A percentile compares a stretch with the other conserved stretches of the same genome.
Conservation (phyloP, 441 rosid genomes). For the Aquilaria agallochum region DNA sequence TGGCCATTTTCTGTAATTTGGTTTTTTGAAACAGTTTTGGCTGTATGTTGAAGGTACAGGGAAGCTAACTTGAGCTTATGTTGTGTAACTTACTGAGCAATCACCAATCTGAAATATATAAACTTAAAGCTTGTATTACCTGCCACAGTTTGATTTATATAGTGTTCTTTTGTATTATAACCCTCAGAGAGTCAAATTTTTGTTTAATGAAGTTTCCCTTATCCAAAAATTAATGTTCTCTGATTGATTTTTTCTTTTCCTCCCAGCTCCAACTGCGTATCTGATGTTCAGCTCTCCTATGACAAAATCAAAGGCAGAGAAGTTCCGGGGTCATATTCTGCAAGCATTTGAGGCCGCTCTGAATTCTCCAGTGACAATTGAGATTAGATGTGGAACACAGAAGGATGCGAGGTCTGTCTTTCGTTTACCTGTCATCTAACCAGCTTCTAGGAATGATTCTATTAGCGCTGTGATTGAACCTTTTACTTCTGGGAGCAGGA, state of each 20-base stretch:
- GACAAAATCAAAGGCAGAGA: conserved; percentile 78
- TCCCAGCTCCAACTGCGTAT: conserved; percentile 90
- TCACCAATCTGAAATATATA: no score
- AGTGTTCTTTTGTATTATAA: no score
- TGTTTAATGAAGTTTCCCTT: no score
- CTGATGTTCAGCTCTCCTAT: conserved; percentile 70
- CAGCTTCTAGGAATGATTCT: conserved; percentile 40
- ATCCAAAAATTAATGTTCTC: no score
- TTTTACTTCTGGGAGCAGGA: conserved; percentile 12
- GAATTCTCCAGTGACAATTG: conserved; percentile 77
- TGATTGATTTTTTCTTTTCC: conserved; percentile 1
- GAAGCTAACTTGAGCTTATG: no score
- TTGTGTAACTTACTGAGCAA: no score
- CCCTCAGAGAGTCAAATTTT: no score
- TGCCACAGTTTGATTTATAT: no score
- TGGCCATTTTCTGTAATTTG: no score
- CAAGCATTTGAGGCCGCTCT: conserved; percentile 92
- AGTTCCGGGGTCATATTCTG: conserved; percentile 58
- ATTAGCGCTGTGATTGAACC: neutral
- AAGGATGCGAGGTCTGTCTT: conserved; percentile 29
- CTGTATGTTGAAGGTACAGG: no score
- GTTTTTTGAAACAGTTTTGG: no score
- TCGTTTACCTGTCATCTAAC: conserved; percentile 16
- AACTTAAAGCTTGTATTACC: no score
- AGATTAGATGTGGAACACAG: conserved; percentile 68